Conservation (phyloP, 2,329 filamentous ascomycete species). For the Penicillium corylophilum region DNA sequence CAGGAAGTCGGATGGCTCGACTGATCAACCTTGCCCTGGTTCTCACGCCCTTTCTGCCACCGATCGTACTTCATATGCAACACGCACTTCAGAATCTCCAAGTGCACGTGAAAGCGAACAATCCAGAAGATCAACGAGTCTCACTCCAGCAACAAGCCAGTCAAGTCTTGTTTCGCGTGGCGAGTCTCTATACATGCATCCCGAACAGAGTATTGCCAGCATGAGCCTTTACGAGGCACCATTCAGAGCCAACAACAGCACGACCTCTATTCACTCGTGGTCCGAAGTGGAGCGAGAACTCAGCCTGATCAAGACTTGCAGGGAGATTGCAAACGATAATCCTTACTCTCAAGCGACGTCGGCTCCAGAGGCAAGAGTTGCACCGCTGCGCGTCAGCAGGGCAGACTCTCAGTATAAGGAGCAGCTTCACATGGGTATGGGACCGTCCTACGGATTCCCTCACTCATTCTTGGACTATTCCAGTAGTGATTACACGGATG, state of each 20-base stretch:
- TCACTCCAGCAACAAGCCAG: not conserved
- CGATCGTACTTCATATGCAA: not conserved
- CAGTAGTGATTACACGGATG: conserved; percentile 13
- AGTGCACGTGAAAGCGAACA: not conserved
- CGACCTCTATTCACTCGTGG: not conserved
- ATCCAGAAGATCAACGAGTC: not conserved
- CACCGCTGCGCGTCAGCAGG: not conserved
- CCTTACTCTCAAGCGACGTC: conserved; percentile 1
- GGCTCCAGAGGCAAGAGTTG: not conserved
- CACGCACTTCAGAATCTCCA: not conserved
- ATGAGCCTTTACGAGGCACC: not conserved
- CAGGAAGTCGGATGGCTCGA: not conserved
- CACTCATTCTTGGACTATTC: conserved; percentile 1
- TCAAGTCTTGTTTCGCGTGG: not conserved
- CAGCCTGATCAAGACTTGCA: not conserved
- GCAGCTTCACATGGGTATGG: not conserved
- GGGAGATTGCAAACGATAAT: not conserved
- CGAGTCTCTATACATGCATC: not conserved
- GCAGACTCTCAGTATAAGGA: not conserved
- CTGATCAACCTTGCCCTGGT: no score
- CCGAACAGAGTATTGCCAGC: not conserved
- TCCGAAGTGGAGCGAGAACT: not conserved
- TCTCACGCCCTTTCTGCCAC: no score
- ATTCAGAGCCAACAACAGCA: not conserved
- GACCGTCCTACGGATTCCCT: not conserved